A percentile compares a stretch with the other conserved stretches of the same genome.
These are phyloP conservation scores for Rhynchosporium secalis DNA, from an alignment of 2,329 filamentous ascomycete genomes.

Conservation along the genomic window DNA sequence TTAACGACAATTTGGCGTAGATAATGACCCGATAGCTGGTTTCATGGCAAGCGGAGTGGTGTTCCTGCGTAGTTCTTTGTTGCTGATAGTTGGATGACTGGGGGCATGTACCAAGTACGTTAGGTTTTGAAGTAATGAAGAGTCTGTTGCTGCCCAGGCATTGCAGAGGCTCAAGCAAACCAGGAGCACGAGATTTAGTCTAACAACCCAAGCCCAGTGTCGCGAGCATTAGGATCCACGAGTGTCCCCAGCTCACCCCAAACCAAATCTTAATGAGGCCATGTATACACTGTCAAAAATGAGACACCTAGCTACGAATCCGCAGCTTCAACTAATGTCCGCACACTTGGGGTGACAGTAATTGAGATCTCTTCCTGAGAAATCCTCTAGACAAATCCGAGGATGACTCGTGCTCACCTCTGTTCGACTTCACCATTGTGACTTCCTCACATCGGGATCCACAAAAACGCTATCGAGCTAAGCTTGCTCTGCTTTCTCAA, in stretches of 20 bases:
- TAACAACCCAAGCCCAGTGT: constrained; percentile 48
- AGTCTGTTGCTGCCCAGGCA: background rate
- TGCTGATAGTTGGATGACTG: constrained; percentile 54
- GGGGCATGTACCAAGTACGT: constrained; percentile 55
- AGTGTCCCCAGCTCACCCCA: constrained; percentile 48
- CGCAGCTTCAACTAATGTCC: constrained; percentile 48
- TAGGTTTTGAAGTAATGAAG: no score
- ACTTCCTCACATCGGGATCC: background rate
- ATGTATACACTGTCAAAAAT: constrained; percentile 47
- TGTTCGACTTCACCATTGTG: constrained; percentile 1
- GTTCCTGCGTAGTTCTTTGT: constrained; percentile 56
- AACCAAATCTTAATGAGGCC: constrained; percentile 43
- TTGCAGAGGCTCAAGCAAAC: background rate
- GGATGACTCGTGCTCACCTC: background rate
- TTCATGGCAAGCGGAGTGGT: constrained; percentile 51
- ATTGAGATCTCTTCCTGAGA: constrained; percentile 42
- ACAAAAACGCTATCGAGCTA: background rate
- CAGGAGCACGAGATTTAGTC: constrained; percentile 48
- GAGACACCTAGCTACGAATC: constrained; percentile 48
- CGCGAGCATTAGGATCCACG: constrained; percentile 47
- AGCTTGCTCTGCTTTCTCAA: background rate
- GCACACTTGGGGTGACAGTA: constrained; percentile 48
- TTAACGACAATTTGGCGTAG: constrained; percentile 55
- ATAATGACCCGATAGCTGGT: constrained; percentile 55
- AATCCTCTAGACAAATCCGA: background rate